Evolutionary conservation across 345 rosid genomes (phyloP).

Genomic region (Lenwebbia sp.): DNA sequence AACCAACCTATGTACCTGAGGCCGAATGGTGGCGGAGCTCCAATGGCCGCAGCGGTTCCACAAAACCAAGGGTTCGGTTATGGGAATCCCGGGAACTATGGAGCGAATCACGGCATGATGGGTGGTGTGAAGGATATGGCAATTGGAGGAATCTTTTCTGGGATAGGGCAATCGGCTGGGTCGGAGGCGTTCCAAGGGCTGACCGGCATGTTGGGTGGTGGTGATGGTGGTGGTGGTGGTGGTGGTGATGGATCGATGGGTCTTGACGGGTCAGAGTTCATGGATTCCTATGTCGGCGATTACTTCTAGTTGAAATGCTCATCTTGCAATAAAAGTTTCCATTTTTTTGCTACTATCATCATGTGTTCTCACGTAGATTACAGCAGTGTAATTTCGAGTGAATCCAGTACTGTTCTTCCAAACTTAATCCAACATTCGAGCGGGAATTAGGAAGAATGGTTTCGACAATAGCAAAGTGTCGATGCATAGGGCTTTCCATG

Average conservation of each 20-base stretch:
- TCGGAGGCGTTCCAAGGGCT: background rate
- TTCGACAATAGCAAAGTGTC: background rate
- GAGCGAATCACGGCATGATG: background rate
- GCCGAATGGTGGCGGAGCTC: background rate
- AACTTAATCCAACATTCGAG: background rate
- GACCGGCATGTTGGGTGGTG: background rate
- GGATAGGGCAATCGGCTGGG: background rate
- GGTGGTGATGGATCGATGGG: background rate
- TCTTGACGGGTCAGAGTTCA: background rate
- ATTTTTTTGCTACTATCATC: background rate
- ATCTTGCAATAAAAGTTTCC: background rate
- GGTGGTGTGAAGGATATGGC: background rate
- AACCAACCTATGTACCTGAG: background rate
- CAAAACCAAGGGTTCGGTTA: background rate
- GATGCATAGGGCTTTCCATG: background rate
- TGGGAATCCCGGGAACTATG: background rate
- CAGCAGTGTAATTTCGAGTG: background rate
- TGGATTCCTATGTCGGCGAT: background rate
- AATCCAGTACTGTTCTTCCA: background rate
- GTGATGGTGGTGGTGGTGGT: background rate
- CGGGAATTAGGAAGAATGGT: background rate
- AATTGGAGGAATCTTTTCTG: background rate
- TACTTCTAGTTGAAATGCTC: background rate
- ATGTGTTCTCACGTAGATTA: background rate
- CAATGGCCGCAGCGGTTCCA: background rate